phyloP scores from a whole-genome alignment of 2,329 filamentous ascomycete genomes.

The Cryoendolithus antarcticus region DNA sequence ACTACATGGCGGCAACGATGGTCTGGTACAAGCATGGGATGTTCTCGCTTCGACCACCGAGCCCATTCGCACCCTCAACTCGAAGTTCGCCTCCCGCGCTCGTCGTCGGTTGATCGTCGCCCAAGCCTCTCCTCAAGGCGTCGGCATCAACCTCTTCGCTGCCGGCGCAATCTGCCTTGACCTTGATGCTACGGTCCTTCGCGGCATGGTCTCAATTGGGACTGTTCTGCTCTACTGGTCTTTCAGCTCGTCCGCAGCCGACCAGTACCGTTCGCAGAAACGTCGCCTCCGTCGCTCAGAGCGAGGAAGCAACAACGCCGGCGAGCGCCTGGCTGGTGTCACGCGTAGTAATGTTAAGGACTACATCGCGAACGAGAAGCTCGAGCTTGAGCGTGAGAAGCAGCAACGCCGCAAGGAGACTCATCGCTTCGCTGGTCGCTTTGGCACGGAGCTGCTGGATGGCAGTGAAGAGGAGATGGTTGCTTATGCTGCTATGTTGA shows the following conservation, averaged over 20 bases:
- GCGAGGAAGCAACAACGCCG: conserved; percentile 47
- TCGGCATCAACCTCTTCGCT: conserved; percentile 65
- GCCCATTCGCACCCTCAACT: conserved; percentile 77
- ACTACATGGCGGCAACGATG: conserved; percentile 91
- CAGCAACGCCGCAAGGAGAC: conserved; percentile 54
- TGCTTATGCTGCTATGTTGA: conserved; percentile 50
- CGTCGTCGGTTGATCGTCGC: conserved; percentile 61
- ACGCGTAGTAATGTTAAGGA: conserved; percentile 60
- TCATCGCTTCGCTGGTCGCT: conserved; percentile 61
- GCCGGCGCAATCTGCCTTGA: conserved; percentile 78
- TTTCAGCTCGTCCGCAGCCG: conserved; percentile 69
- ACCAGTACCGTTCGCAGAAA: conserved; percentile 64
- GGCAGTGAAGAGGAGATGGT: conserved; percentile 50
- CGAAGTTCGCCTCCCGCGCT: conserved; percentile 68
- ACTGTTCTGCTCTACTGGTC: conserved; percentile 86
- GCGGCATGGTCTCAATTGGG: conserved; percentile 78
- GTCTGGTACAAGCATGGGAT: conserved; percentile 93
- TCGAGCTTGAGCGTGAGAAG: conserved; percentile 65
- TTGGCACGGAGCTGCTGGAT: conserved; percentile 64
- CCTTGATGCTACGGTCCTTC: conserved; percentile 70
- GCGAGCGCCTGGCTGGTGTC: conserved; percentile 46
- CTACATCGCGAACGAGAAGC: conserved; percentile 76
- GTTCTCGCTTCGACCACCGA: conserved; percentile 66
- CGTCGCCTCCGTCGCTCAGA: conserved; percentile 60
- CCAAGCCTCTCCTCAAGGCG: conserved; percentile 52